Evolutionary conservation across 768 basidiomycete species (phyloP), one percentile per base, ranked within the genome.

Genomic region (Panus rudis): DNA sequence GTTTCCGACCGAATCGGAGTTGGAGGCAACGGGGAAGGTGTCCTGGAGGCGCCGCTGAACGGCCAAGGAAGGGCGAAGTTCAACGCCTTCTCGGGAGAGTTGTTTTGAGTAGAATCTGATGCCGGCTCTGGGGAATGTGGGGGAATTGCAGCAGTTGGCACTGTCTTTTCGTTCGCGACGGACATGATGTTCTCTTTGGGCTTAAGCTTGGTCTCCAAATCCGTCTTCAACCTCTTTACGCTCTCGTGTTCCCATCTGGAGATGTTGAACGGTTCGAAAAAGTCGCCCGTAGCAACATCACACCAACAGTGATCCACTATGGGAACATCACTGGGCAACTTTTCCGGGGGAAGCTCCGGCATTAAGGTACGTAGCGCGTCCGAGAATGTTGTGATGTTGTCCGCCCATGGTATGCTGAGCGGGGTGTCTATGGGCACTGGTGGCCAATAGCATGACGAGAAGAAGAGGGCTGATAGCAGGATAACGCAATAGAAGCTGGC

Each of bases 401-500:
- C 69, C 4, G 79, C 63, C 83, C 83, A 87, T 8, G 84, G 81
- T 14, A 56, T 59, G 11, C 76, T 72, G 45, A 90, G 77, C 1
- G 73, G 68, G 21, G 73, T 77, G 47, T 80, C 74, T 37, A 79
- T 60, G 19, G 81, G 75, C 44, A 88, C 77, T 23, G 90, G 85
- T 49, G 86, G 84, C 89, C 89, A 91, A 63, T 90, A 90, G 60
- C 89, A 92, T 14, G 89, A 85, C 13, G 89, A 85, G 47, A 88
- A 70, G 59, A 89, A 91, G 38, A 91, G 72, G n/a, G 88, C 84
- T 0, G 78, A 72, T 12, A 92, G 76, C 17, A 92, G 72, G 19
- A 88, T 71, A 42, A 92, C 82, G 69, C 89, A 92, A 60, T 92
- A 92, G 60, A 90, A 88, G 55, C 89, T 92, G 46, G 1, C 35